These are phyloP conservation scores for Meyerozyma elateridarum DNA, from an alignment of 1,139 yeast species.

Conservation along the genomic window DNA sequence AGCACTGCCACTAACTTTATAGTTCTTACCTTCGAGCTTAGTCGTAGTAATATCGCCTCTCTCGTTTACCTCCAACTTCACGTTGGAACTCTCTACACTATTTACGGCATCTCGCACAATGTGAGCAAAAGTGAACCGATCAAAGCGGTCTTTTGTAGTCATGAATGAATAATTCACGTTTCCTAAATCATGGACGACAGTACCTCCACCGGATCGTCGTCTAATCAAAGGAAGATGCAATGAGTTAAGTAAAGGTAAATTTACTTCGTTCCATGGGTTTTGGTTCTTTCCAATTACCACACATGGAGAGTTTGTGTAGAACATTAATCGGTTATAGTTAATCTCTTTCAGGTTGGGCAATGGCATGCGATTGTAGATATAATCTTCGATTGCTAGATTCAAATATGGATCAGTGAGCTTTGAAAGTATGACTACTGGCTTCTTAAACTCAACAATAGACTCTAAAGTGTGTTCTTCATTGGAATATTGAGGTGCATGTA, in stretches of 20 bases:
- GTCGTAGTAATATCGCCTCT: slow-evolving; percentile 37
- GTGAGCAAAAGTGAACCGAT: slow-evolving; percentile 57
- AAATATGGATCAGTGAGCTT: slow-evolving; percentile 58
- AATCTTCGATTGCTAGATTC: slow-evolving; percentile 82
- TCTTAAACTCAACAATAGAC: slow-evolving; percentile 15
- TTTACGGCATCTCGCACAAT: slow-evolving; percentile 51
- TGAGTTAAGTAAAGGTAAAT: slow-evolving; percentile 51
- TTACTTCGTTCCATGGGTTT: slow-evolving; percentile 88
- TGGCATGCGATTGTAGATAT: slow-evolving; percentile 65
- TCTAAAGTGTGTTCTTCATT: slow-evolving; percentile 6
- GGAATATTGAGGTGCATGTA: not conserved
- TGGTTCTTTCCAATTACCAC: slow-evolving; percentile 96
- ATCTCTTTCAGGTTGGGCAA: slow-evolving; percentile 18
- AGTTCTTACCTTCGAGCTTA: slow-evolving; percentile 23
- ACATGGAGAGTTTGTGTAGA: slow-evolving; percentile 78
- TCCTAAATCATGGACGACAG: slow-evolving; percentile 94
- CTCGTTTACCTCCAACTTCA: slow-evolving; percentile 19
- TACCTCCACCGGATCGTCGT: slow-evolving; percentile 91
- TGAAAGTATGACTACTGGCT: slow-evolving; percentile 39
- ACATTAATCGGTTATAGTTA: slow-evolving; percentile 50
- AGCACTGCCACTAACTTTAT: slow-evolving; percentile 86
- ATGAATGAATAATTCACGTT: slow-evolving; percentile 84
- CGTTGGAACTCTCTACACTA: slow-evolving; percentile 15
- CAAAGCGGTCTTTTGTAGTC: slow-evolving; percentile 63
- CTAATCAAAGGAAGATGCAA: slow-evolving; percentile 67